phyloP scores from a whole-genome alignment of 768 basidiomycete genomes.

The Hygrophorus russula region DNA sequence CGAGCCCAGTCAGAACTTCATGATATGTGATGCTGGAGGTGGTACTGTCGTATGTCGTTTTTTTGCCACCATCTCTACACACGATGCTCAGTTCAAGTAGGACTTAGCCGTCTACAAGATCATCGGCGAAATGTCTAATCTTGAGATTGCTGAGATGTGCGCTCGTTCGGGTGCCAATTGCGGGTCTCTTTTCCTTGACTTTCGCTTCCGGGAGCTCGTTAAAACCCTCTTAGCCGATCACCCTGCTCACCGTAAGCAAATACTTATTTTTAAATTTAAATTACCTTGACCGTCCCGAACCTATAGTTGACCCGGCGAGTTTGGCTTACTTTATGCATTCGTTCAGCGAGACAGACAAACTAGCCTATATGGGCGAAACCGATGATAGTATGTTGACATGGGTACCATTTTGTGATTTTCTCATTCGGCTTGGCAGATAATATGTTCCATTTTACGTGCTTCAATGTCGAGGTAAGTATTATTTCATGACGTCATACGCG shows the following conservation, averaged over 20 bases:
- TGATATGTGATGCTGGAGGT: constrained; percentile 88
- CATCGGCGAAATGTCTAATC: constrained; percentile 63
- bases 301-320: constrained; percentile 53
- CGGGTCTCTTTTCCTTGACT: constrained; percentile 79
- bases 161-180: constrained; percentile 82
- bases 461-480: constrained; percentile 32
- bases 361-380: constrained; percentile 55
- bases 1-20: constrained; percentile 73
- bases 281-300: too few species aligned
- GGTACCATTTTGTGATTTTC: neutral
- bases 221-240: constrained; percentile 67
- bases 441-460: constrained; percentile 84
- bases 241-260: constrained; percentile 47
- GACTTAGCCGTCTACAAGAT: constrained; percentile 59
- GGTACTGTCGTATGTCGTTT: constrained; percentile 17
- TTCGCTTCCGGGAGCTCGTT: constrained; percentile 77
- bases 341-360: constrained; percentile 83
- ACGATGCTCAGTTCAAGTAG: constrained; percentile 8
- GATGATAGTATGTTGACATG: constrained; percentile 56
- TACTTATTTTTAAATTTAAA: too few species aligned
- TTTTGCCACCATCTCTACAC: constrained; percentile 14
- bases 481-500: neutral
- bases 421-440: constrained; percentile 35
- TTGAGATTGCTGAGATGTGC: constrained; percentile 90
- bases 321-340: constrained; percentile 84